Evolutionary conservation across 495 filamentous ascomycete genomes (phyloP).

Genomic region (Durotheca rogersii): DNA sequence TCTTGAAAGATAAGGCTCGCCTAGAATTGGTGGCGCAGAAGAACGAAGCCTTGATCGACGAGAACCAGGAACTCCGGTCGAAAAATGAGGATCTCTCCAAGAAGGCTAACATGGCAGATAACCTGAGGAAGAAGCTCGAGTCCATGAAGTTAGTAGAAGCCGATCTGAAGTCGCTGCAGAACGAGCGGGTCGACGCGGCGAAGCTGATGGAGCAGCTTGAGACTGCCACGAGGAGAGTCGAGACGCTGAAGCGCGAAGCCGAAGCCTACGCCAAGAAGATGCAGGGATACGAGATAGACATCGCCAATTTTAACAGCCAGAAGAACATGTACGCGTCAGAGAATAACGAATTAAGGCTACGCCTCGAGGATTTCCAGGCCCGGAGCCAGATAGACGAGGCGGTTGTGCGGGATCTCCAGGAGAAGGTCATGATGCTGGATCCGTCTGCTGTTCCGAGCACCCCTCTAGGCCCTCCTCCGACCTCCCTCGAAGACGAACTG

Average conservation of each 20-base stretch:
- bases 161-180: constrained; percentile 45
- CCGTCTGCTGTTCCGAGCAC: constrained; percentile 30
- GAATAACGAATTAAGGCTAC: constrained; percentile 30
- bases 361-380: constrained; percentile 26
- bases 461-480: constrained; percentile 19
- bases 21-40: constrained; percentile 47
- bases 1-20: constrained; percentile 47
- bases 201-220: constrained; percentile 51
- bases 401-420: constrained; percentile 33
- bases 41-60: constrained; percentile 49
- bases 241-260: constrained; percentile 29
- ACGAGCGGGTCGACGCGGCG: constrained; percentile 45
- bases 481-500: constrained; percentile 38
- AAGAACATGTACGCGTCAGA: constrained; percentile 29
- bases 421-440: constrained; percentile 37
- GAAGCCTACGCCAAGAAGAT: constrained; percentile 37
- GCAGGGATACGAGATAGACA: constrained; percentile 36
- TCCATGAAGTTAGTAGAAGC: constrained; percentile 46
- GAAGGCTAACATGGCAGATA: constrained; percentile 75
- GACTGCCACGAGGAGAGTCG: constrained; percentile 32
- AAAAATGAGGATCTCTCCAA: constrained; percentile 74
- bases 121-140: constrained; percentile 73
- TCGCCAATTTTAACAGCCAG: constrained; percentile 33
- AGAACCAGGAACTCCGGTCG: constrained; percentile 65
- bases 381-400: constrained; percentile 35